Percentiles rank a stretch among this genome's conserved stretches.
These are phyloP conservation scores for Rasamsonia emersonii DNA, from an alignment of 2,329 filamentous ascomycete species.

Conservation along the genomic window DNA sequence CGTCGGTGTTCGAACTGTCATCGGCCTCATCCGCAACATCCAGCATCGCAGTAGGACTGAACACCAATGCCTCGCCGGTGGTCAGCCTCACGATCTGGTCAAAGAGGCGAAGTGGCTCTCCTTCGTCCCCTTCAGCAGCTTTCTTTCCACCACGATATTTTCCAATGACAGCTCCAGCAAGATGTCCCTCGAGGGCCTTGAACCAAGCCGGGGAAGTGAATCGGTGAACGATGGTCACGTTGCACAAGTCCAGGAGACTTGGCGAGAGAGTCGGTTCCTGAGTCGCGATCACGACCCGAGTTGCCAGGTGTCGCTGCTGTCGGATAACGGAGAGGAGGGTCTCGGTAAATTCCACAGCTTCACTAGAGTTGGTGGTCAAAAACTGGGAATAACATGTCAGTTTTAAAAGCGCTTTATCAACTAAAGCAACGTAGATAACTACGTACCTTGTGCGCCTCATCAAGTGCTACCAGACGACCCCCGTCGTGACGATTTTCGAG, in stretches of 20 bases:
- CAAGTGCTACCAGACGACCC: conserved; percentile 58
- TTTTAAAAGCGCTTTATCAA: neutral
- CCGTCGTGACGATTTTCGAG: conserved; percentile 44
- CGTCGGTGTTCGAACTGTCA: conserved; percentile 4
- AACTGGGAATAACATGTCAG: conserved; percentile 35
- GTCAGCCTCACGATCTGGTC: conserved; percentile 39
- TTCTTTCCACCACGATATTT: neutral
- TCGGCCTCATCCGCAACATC: no score
- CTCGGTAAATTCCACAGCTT: conserved; percentile 52
- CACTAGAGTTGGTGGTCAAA: conserved; percentile 47
- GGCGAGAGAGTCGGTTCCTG: conserved; percentile 68
- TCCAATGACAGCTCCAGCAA: conserved; percentile 35
- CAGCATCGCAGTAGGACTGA: conserved; percentile 39
- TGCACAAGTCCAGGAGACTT: conserved; percentile 61
- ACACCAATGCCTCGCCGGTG: conserved; percentile 43
- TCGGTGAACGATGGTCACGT: conserved; percentile 62
- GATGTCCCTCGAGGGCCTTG: conserved; percentile 34
- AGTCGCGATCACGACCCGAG: conserved; percentile 62
- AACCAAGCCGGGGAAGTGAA: conserved; percentile 62
- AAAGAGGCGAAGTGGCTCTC: conserved; percentile 27
- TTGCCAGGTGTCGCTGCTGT: conserved; percentile 60
- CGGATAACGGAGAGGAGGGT: conserved; percentile 56
- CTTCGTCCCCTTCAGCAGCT: conserved; percentile 11
- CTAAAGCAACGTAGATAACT: neutral
- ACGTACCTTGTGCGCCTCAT: conserved; percentile 65